Evolutionary conservation across 148 eudicot species (phyloP).

Genomic region (Rhododendron williamsianum): DNA sequence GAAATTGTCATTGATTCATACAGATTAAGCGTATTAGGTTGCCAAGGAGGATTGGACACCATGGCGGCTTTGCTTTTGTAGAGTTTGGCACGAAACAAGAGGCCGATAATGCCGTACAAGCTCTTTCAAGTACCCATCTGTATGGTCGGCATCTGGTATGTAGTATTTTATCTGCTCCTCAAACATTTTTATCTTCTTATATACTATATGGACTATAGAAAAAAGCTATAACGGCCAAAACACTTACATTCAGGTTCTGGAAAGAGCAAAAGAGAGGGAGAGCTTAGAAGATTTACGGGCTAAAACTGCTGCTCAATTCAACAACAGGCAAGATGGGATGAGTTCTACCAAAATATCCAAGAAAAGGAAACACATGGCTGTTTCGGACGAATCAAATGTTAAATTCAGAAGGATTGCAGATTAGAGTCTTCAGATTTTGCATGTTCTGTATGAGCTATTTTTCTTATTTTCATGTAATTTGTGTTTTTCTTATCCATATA

Average conservation of each 20-base stretch:
- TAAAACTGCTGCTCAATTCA: slow-evolving; percentile 84
- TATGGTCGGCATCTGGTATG: slow-evolving; percentile 97
- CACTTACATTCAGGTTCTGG: slow-evolving; percentile 57
- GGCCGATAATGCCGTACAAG: slow-evolving; percentile 79
- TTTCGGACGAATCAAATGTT: slow-evolving; percentile 31
- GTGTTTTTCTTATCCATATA: not conserved
- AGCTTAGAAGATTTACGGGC: slow-evolving; percentile 81
- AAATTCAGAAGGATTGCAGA: slow-evolving; percentile 28
- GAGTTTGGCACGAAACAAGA: slow-evolving; percentile 93
- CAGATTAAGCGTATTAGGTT: slow-evolving; percentile 84
- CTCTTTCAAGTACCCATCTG: slow-evolving; percentile 83
- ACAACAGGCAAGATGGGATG: slow-evolving; percentile 35
- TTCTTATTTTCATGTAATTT: not conserved
- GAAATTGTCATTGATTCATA: not conserved
- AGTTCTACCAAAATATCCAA: slow-evolving; percentile 39
- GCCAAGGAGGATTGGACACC: slow-evolving; percentile 75
- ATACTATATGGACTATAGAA: not conserved
- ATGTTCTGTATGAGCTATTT: not conserved
- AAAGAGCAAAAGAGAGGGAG: slow-evolving; percentile 94
- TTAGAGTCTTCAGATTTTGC: not conserved
- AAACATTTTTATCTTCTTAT: not conserved
- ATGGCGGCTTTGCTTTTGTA: slow-evolving; percentile 94
- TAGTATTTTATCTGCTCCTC: not conserved
- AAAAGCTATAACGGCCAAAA: not conserved
- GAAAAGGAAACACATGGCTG: slow-evolving; percentile 49